phyloP scores from a whole-genome alignment of 2,329 filamentous ascomycete genomes.

The Exophiala calicioides region DNA sequence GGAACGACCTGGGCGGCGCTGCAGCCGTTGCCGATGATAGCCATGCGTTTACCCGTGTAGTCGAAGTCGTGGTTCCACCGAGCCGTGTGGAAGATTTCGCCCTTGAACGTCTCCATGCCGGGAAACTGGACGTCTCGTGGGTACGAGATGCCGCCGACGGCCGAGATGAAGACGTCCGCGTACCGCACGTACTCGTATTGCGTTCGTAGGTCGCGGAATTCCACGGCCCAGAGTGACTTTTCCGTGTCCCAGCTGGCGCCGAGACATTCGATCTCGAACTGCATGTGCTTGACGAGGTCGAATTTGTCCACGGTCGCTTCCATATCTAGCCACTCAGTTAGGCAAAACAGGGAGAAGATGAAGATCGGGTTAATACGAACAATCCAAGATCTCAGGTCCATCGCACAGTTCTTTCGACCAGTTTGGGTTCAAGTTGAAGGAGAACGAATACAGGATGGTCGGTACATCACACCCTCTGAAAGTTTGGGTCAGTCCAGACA shows the following conservation, averaged over 20 bases:
- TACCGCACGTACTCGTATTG: neutral
- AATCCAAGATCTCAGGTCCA: slow-evolving; percentile 53
- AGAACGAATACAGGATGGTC: slow-evolving; percentile 58
- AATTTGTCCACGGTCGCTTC: slow-evolving; percentile 38
- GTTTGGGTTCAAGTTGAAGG: slow-evolving; percentile 53
- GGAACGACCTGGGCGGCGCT: slow-evolving; percentile 61
- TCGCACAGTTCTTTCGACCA: slow-evolving; percentile 54
- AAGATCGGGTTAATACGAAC: neutral
- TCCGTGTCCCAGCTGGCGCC: slow-evolving; percentile 32
- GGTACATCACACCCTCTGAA: slow-evolving; percentile 37
- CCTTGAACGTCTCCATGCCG: slow-evolving; percentile 56
- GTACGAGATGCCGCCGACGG: slow-evolving; percentile 35
- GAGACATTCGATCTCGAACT: slow-evolving; percentile 27
- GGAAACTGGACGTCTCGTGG: slow-evolving; percentile 40
- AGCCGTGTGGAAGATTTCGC: slow-evolving; percentile 59
- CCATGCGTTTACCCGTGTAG: slow-evolving; percentile 55
- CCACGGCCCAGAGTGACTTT: slow-evolving; percentile 32
- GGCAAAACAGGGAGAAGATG: neutral
- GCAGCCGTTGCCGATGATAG: slow-evolving; percentile 61
- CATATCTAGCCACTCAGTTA: slow-evolving; percentile 36
- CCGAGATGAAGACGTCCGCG: slow-evolving; percentile 35
- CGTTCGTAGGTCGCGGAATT: slow-evolving; percentile 29
- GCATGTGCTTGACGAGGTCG: slow-evolving; percentile 32
- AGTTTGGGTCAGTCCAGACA: neutral
- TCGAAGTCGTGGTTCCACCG: slow-evolving; percentile 53